Base-by-base conservation (phyloP, 208 protist genomes). In the Wallacemonas sp. region DNA sequence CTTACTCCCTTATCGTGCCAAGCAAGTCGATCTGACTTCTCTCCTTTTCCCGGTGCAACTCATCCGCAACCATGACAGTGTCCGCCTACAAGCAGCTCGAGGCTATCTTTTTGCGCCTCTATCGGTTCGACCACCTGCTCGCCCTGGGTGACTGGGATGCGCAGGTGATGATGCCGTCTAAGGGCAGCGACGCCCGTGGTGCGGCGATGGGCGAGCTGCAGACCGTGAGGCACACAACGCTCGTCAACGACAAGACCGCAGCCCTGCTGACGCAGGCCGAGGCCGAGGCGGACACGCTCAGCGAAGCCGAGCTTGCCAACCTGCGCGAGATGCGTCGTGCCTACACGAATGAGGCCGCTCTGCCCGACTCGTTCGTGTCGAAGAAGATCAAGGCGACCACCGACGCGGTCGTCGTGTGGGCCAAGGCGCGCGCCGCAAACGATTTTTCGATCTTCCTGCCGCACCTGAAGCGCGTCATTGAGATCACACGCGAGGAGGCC, bases 301-400 rank as follows among this genome's bases (percentile, higher is more conserved):
- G 75, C 16, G 55, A 58, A 2, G 58, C 65, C 17, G 64, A 91
- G 58, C 46, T 33, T 0, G 78, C 72, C 3, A 92, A 91, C 63
- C 65, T 93, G 24, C 78, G 72, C 9, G 80, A 90, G 65, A 86
- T 88, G 70, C 32, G 26, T 6, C 75, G 72, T 17, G 39, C 41
- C 1, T 79, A 74, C 52, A 29, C 49, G 23, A 46, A 57, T n/a
- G 70, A 68, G 58, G 61, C 44, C 26, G 60, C 79, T 12, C 47
- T 90, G 54, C 63, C 83, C 9, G 63, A 60, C 1, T 44, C 44
- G 16, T 81, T 90, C 58, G 73, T 88, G 33, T 26, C 71, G 16
- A 68, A 66, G 21, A 82, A 83, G 54, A 48, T 68, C 1, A 32
- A 71, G 6, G 46, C 79, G 0, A 74, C 70, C 19, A 72, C 79